Conservation (phyloP, 1,284 basidiomycete species). For the Gastroboletus turbinatus region DNA sequence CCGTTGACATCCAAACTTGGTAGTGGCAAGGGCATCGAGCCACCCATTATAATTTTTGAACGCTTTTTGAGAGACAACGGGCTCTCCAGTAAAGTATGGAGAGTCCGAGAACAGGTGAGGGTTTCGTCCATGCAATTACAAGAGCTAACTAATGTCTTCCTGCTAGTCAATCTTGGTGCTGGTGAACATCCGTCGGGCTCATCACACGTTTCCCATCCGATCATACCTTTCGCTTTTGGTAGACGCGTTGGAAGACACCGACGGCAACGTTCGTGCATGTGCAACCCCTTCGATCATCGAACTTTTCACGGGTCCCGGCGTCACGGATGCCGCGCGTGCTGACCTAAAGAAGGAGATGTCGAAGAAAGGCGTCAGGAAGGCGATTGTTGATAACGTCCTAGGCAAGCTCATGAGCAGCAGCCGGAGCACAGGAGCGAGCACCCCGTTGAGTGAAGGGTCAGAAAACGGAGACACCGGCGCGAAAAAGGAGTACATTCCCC, state of each 20-base stretch:
- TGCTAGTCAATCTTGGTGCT: constrained; percentile 62
- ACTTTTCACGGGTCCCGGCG: constrained; percentile 80
- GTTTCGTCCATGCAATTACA: neutral
- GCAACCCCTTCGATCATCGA: constrained; percentile 80
- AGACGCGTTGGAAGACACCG: constrained; percentile 85
- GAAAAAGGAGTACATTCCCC: constrained; percentile 67
- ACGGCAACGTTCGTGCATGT: constrained; percentile 85
- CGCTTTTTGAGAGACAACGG: constrained; percentile 70
- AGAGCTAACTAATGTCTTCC: constrained; percentile 1
- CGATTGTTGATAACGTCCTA: constrained; percentile 74
- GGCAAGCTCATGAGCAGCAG: constrained; percentile 52
- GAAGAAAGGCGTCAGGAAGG: constrained; percentile 83
- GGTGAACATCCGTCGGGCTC: constrained; percentile 63
- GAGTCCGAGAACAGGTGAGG: constrained; percentile 79
- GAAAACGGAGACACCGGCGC: constrained; percentile 53
- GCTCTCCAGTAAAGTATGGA: constrained; percentile 77
- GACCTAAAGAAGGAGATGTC: constrained; percentile 92
- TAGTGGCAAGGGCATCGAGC: constrained; percentile 73
- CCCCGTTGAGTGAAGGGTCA: constrained; percentile 53
- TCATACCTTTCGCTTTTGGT: constrained; percentile 83
- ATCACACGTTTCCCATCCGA: constrained; percentile 78
- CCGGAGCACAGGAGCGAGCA: constrained; percentile 40
- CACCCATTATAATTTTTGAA: constrained; percentile 76
- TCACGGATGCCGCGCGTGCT: constrained; percentile 82
- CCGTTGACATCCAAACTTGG: constrained; percentile 48